These are phyloP conservation scores for Didymellaceae sp. DNA, from an alignment of 2,329 filamentous ascomycete genomes.

Conservation along the genomic window DNA sequence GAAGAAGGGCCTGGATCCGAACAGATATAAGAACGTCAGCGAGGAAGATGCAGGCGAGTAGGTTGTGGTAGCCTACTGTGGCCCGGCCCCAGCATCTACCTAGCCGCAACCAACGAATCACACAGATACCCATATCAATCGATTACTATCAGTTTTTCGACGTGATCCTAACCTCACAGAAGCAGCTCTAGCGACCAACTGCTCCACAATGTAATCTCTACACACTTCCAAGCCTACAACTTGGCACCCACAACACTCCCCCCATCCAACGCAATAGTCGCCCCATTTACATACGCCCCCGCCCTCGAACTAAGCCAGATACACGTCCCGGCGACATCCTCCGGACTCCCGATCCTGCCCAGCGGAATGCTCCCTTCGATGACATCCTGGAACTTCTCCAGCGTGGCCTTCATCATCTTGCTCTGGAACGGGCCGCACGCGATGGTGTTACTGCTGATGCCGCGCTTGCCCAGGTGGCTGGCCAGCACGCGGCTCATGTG, in stretches of 20 bases:
- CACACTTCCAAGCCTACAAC: conserved; percentile 28
- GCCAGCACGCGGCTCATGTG: conserved; percentile 71
- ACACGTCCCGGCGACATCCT: conserved; percentile 75
- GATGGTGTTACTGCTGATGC: conserved; percentile 71
- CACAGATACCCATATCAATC: too few species aligned
- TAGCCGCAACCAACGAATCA: too few species aligned
- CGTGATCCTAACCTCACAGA: too few species aligned
- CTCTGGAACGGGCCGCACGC: conserved; percentile 75
- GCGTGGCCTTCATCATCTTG: conserved; percentile 76
- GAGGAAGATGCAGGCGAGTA: conserved; percentile 42
- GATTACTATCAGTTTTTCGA: too few species aligned
- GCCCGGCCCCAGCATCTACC: too few species aligned
- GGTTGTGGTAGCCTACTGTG: too few species aligned
- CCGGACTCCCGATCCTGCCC: conserved; percentile 68
- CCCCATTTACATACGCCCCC: conserved; percentile 57
- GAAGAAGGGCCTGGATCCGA: conserved; percentile 54
- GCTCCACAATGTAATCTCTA: too few species aligned
- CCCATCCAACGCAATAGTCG: conserved; percentile 52
- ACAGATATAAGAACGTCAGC: conserved; percentile 10
- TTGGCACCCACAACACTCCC: conserved; percentile 48
- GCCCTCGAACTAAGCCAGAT: conserved; percentile 73
- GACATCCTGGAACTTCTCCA: conserved; percentile 62
- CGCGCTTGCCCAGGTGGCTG: conserved; percentile 64
- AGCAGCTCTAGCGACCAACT: too few species aligned
- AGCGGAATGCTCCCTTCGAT: conserved; percentile 69